phyloP scores from a whole-genome alignment of 768 basidiomycete genomes.

The Phanerodontia chrysosporium region DNA sequence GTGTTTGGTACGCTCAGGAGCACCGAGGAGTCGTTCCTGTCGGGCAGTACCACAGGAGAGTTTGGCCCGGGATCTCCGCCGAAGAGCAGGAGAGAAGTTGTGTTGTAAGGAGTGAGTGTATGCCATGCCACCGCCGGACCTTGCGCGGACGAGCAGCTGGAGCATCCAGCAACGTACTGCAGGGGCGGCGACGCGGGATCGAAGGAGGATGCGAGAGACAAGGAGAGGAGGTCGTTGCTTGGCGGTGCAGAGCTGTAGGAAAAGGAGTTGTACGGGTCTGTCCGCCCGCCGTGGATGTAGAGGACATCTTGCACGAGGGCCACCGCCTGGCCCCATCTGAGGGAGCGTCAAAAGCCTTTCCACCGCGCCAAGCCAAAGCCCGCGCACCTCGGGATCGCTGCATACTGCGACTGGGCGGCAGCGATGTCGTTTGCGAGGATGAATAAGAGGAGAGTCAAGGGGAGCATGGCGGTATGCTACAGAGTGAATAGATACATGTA shows the following conservation, averaged over 20 bases:
- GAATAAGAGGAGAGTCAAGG: constrained; percentile 13
- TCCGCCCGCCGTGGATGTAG: constrained; percentile 78
- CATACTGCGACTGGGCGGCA: constrained; percentile 16
- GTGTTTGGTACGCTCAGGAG: constrained; percentile 43
- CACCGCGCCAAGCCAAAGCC: neutral
- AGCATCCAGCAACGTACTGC: constrained; percentile 48
- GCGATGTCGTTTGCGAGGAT: constrained; percentile 11
- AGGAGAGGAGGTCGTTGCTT: constrained; percentile 61
- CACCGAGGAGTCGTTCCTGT: constrained; percentile 58
- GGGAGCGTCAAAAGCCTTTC: neutral
- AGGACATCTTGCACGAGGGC: constrained; percentile 55
- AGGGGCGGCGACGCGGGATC: constrained; percentile 62
- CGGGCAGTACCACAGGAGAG: constrained; percentile 46
- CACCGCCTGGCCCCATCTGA: constrained; percentile 77
- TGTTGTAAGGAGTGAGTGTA: constrained; percentile 63
- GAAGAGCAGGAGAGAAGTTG: constrained; percentile 54
- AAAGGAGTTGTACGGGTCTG: constrained; percentile 59
- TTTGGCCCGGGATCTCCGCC: constrained; percentile 72
- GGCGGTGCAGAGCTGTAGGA: constrained; percentile 75
- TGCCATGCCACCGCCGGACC: constrained; percentile 77
- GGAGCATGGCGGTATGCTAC: constrained; percentile 1
- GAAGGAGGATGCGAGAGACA: constrained; percentile 64
- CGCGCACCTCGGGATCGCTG: constrained; percentile 21
- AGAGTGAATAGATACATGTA: constrained; percentile 2
- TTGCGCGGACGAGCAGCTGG: constrained; percentile 39